A percentile compares a stretch with the other conserved stretches of the same genome.
Conservation (phyloP, 139 green algal genomes). For the Ettlia oleoabundans region DNA sequence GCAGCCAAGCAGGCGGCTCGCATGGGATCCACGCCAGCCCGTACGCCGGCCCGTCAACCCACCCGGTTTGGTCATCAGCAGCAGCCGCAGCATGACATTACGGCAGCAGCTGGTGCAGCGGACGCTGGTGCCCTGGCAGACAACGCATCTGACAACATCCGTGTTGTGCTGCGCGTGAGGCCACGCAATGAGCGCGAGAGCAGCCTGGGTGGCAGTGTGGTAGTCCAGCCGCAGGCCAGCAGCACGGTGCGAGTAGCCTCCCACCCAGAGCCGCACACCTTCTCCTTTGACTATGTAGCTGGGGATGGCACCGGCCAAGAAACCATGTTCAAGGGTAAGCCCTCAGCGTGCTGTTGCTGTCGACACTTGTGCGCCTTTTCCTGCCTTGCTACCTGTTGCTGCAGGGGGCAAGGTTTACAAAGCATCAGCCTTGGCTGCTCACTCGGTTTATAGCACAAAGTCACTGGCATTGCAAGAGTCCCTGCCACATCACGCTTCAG, state of each 20-base stretch:
- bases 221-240: slow-evolving; percentile 36
- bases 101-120: background rate
- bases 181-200: slow-evolving; percentile 47
- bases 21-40: background rate
- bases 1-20: too few relatives aligned
- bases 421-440: too few relatives aligned
- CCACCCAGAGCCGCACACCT: slow-evolving; percentile 44
- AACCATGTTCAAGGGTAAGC: slow-evolving; percentile 47
- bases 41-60: background rate
- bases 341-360: too few relatives aligned
- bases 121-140: background rate
- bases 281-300: slow-evolving; percentile 57
- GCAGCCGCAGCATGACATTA: background rate
- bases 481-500: too few relatives aligned
- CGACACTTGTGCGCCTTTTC: background rate
- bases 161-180: slow-evolving; percentile 55
- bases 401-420: too few relatives aligned
- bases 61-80: background rate
- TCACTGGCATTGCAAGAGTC: too few relatives aligned
- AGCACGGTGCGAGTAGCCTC: slow-evolving; percentile 41
- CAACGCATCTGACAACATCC: slow-evolving; percentile 41
- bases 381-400: background rate
- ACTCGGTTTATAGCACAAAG: too few relatives aligned
- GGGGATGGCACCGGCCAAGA: slow-evolving; percentile 40
- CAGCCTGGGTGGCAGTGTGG: slow-evolving; percentile 33